Evolutionary conservation across 164 flowering plant genomes (phyloP).

Genomic region (Magnolia sinica): DNA sequence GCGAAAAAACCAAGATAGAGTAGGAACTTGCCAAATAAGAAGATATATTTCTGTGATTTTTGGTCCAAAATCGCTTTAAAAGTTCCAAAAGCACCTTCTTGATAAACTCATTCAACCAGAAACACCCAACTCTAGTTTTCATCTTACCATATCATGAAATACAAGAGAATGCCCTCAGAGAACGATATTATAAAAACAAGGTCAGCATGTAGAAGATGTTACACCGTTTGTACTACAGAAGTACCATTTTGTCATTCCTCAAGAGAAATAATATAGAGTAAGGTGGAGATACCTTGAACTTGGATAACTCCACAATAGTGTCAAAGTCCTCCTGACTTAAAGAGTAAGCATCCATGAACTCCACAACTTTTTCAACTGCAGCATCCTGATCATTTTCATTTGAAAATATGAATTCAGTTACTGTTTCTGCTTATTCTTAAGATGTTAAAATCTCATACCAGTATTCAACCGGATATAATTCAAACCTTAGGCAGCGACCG

Average conservation of each 20-base stretch:
- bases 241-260: no score
- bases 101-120: background rate
- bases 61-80: background rate
- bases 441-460: background rate
- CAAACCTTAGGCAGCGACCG: constrained; percentile 71
- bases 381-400: constrained; percentile 56
- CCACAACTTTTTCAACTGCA: constrained; percentile 76
- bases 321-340: constrained; percentile 89
- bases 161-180: no score
- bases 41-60: background rate
- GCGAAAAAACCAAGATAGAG: no score
- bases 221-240: no score
- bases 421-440: background rate
- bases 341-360: constrained; percentile 85
- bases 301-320: constrained; percentile 73
- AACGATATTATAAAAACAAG: no score
- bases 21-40: background rate
- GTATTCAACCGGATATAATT: constrained; percentile 4
- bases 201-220: no score
- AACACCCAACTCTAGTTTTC: background rate
- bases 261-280: no score
- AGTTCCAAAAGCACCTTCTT: background rate
- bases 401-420: background rate
- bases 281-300: constrained; percentile 55
- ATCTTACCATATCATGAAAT: background rate